Base-by-base conservation (phyloP, 768 basidiomycete genomes). In the Mycena amicta region DNA sequence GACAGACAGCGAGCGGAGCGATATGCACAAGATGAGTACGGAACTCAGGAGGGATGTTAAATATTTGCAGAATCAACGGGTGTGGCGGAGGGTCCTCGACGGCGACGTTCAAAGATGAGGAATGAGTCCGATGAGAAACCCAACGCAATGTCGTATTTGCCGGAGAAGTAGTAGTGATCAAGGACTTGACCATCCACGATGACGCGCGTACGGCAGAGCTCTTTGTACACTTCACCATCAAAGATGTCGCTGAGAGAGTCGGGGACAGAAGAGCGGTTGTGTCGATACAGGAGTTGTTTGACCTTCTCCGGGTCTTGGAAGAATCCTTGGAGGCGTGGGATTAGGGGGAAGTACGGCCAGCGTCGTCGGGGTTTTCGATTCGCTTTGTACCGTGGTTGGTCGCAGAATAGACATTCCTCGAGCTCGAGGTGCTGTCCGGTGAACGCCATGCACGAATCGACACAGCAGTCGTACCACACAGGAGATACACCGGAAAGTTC, bases 121-220 rank as follows among this genome's bases (percentile, higher is more conserved):
- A 80, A 80, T 0, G 82, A 76, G 66, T 84, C 80, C 0, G 72
- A 72, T 3, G 74, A 75, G 1, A 82, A 54, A 0, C 71, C 75
- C 5, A 83, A 68, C 1, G 80, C 79, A 22, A 83, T 66, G 52
- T 83, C 80, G 5, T 67, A 68, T 0, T 37, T 40, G 20, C 74
- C 71, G 0, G 67, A 66, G 53, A 85, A 84, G 63, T 69, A 76
- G 1, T 52, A 60, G 57, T 75, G 66, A 0, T 37, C 0, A 66
- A 60, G 5, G 40, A 43, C 3, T 69, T 43, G n/a, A 2, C 68
- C 71, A 49, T 71, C 63, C 18, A 79, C 53, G 3, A 51, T 22
- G 29, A 80, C 74, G 11, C 62, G 27, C 27, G 61, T 50, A 1
- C 43, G 6, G 2, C 59, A 53, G 0, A 77, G 68, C 0, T 39